Evolutionary conservation across 148 eudicot genomes (phyloP).

Genomic region (Silene conica): DNA sequence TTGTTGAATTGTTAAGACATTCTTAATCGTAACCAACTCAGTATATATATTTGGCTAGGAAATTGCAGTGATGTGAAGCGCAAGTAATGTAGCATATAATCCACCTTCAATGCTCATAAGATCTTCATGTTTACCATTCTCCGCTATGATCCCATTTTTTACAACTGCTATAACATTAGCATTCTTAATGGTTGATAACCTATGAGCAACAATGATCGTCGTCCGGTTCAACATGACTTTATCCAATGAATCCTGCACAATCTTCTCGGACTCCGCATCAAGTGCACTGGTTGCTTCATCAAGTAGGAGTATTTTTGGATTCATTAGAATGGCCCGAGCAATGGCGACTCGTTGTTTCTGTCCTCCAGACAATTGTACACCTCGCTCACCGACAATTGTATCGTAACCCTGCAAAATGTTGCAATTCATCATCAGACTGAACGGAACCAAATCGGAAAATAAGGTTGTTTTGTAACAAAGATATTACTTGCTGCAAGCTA

Average conservation of each 20-base stretch:
- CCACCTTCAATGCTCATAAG: conserved; percentile 51
- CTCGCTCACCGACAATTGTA: conserved; percentile 68
- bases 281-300: conserved; percentile 85
- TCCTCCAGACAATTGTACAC: conserved; percentile 67
- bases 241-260: conserved; percentile 70
- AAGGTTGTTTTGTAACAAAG: background rate
- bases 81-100: conserved; percentile 49
- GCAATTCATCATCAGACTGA: background rate
- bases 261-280: conserved; percentile 63
- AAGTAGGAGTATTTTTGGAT: conserved; percentile 49
- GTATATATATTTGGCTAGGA: conserved; percentile 2
- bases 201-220: conserved; percentile 61
- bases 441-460: background rate
- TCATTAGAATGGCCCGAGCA: conserved; percentile 68
- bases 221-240: conserved; percentile 56
- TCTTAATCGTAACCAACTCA: background rate
- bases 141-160: conserved; percentile 58
- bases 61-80: conserved; percentile 42
- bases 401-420: conserved; percentile 52
- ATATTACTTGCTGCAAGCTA: conserved; percentile 49
- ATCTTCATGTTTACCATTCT: conserved; percentile 64
- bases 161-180: conserved; percentile 61
- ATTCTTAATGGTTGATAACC: conserved; percentile 60
- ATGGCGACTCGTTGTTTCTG: conserved; percentile 77
- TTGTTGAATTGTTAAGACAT: no score